Evolutionary conservation across 164 flowering plant genomes (phyloP).

Genomic region (Malania oleifera): DNA sequence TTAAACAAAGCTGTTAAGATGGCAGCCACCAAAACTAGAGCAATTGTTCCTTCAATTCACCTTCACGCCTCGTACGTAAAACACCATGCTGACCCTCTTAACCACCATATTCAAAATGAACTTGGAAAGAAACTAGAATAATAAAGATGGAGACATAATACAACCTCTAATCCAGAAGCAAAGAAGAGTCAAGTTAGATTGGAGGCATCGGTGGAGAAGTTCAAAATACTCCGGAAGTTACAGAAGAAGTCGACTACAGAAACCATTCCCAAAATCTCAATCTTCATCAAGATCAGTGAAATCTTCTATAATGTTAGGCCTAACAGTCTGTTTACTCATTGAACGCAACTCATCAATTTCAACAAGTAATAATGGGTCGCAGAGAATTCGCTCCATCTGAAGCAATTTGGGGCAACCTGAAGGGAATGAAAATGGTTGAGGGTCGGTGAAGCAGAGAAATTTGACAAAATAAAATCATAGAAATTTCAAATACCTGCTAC

Average conservation of each 20-base stretch:
- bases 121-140: too few relatives aligned
- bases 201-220: neutral
- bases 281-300: conserved; percentile 59
- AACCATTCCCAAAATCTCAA: conserved; percentile 1
- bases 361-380: conserved; percentile 58
- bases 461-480: neutral
- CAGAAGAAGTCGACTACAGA: neutral
- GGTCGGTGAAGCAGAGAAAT: neutral
- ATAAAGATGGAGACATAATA: neutral
- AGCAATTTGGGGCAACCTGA: conserved; percentile 72
- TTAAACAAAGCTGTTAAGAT: too few relatives aligned
- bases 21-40: too few relatives aligned
- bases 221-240: neutral
- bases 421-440: conserved; percentile 4
- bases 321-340: conserved; percentile 31
- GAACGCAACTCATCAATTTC: conserved; percentile 80
- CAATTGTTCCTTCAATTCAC: too few relatives aligned
- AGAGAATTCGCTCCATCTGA: conserved; percentile 38
- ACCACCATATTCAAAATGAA: too few relatives aligned
- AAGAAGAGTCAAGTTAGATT: neutral
- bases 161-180: neutral
- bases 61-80: too few relatives aligned
- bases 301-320: conserved; percentile 51
- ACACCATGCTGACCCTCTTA: too few relatives aligned
- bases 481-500: conserved; percentile 53